A percentile compares a stretch with the other conserved stretches of the same genome.
These are phyloP conservation scores for Coemansia sp. DNA, from an alignment of 192 early-diverging fungal species.

Conservation along the genomic window DNA sequence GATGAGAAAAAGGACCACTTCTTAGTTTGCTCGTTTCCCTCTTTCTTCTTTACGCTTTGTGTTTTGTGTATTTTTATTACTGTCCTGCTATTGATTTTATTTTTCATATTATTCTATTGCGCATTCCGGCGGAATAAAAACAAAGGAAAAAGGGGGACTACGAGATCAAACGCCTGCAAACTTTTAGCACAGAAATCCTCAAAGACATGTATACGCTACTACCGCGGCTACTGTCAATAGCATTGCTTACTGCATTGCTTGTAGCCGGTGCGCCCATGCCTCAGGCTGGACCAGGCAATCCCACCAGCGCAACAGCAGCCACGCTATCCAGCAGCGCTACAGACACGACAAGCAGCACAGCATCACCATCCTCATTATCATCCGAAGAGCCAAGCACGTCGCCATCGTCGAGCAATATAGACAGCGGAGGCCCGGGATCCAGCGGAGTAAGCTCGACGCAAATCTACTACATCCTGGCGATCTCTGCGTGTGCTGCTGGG, in stretches of 20 bases:
- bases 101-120: background rate
- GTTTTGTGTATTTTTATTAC: constrained; percentile 6
- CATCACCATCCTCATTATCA: too few species aligned
- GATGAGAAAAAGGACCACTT: background rate
- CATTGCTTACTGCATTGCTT: constrained; percentile 11
- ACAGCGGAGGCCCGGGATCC: background rate
- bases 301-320: background rate
- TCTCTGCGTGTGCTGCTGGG: constrained; percentile 22
- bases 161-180: background rate
- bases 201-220: background rate
- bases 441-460: constrained; percentile 5
- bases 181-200: background rate
- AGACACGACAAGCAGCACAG: background rate
- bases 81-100: background rate
- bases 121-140: background rate
- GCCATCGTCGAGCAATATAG: background rate
- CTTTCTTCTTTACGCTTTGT: background rate
- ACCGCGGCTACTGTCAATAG: background rate
- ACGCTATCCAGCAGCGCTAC: background rate
- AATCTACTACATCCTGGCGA: constrained; percentile 36
- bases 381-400: background rate
- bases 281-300: background rate
- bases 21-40: background rate
- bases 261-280: constrained; percentile 11
- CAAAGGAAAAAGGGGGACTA: background rate